Conservation (phyloP, 228 moss, liverwort and hornwort genomes). For the Sphagnum fallax region DNA sequence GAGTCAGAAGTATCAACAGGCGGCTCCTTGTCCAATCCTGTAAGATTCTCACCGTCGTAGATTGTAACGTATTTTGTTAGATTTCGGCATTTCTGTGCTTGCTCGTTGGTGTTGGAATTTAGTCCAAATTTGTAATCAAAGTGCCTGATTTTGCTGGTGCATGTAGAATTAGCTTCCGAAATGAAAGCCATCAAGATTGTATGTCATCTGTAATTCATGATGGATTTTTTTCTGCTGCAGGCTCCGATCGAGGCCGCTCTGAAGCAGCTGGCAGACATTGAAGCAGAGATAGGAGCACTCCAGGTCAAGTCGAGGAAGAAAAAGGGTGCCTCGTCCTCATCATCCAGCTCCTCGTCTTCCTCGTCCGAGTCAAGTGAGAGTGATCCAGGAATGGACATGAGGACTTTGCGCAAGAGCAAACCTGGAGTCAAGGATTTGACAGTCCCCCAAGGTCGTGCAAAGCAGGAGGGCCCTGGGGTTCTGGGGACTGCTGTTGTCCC, state of each 20-base stretch:
- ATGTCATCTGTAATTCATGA: background rate
- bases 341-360: slow-evolving; percentile 24
- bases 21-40: slow-evolving; percentile 14
- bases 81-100: background rate
- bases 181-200: background rate
- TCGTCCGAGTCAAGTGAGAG: slow-evolving; percentile 39
- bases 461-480: slow-evolving; percentile 1
- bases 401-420: slow-evolving; percentile 22
- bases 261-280: slow-evolving; percentile 29
- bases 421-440: slow-evolving; percentile 2
- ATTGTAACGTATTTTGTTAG: background rate
- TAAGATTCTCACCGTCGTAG: background rate
- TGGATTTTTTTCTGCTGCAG: slow-evolving; percentile 2
- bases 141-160: background rate
- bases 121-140: background rate
- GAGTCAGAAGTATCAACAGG: slow-evolving; percentile 9
- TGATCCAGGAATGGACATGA: slow-evolving; percentile 33
- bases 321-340: slow-evolving; percentile 21
- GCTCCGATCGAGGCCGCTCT: slow-evolving; percentile 16
- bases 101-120: background rate
- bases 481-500: slow-evolving; percentile 1
- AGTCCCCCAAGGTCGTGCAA: background rate
- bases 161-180: background rate
- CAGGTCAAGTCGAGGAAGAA: slow-evolving; percentile 30
- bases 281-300: slow-evolving; percentile 27